These are phyloP conservation scores for Fusarium phyllophilum DNA, from an alignment of 2,329 filamentous ascomycete species.

Conservation along the genomic window DNA sequence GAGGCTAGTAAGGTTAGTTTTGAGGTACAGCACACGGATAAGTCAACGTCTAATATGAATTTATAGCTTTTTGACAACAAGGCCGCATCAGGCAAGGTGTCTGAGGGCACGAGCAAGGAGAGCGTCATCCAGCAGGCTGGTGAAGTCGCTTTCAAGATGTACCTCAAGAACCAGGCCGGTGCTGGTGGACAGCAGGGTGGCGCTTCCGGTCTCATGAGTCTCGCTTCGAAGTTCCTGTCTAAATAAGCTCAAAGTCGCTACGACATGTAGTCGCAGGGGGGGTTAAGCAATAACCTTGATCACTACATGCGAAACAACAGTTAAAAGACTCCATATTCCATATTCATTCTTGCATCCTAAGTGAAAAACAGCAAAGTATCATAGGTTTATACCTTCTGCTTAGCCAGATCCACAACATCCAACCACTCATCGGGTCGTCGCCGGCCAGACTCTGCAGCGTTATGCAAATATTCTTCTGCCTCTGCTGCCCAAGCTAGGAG, in stretches of 20 bases:
- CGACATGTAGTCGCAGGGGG: background rate
- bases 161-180: slow-evolving; percentile 75
- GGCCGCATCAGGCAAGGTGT: slow-evolving; percentile 62
- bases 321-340: background rate
- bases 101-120: slow-evolving; percentile 77
- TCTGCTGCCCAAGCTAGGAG: slow-evolving; percentile 69
- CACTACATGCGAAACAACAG: background rate
- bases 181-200: slow-evolving; percentile 55
- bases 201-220: slow-evolving; percentile 51
- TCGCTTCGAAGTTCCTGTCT: slow-evolving; percentile 61
- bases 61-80: slow-evolving; percentile 69
- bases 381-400: slow-evolving; percentile 12
- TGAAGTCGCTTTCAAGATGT: slow-evolving; percentile 91
- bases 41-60: slow-evolving; percentile 9
- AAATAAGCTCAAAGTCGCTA: background rate
- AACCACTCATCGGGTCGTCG: slow-evolving; percentile 65
- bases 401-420: slow-evolving; percentile 60
- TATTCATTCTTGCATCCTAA: background rate
- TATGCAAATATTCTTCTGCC: slow-evolving; percentile 65
- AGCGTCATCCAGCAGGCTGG: slow-evolving; percentile 81
- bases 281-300: background rate
- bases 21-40: too few relatives aligned
- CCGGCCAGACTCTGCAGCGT: slow-evolving; percentile 59
- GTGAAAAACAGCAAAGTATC: background rate
- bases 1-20: slow-evolving; percentile 79